Percentiles rank a stretch among this genome's conserved stretches.
phyloP scores from a whole-genome alignment of 1,139 yeast species.

The Blastobotrys serpentis region DNA sequence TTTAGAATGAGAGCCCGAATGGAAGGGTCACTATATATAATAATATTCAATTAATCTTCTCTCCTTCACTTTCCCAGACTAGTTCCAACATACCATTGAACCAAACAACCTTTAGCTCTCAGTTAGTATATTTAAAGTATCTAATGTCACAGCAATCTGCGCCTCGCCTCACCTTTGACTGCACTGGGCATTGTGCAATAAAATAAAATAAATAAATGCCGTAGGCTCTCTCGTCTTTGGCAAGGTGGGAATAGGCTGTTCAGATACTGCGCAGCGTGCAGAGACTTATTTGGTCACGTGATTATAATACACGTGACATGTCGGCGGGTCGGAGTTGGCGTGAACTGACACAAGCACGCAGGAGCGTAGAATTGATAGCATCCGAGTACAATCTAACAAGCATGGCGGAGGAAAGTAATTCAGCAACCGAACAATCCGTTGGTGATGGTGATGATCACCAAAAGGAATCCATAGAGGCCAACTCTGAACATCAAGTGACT shows the following conservation, averaged over 20 bases:
- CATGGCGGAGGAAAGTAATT: neutral
- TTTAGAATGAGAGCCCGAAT: constrained; percentile 81
- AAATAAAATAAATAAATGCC: too few relatives aligned
- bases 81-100: constrained; percentile 34
- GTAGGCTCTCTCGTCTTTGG: too few relatives aligned
- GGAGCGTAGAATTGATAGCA: too few relatives aligned
- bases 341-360: constrained; percentile 9
- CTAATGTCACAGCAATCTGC: too few relatives aligned
- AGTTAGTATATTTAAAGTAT: neutral
- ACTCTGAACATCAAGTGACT: neutral
- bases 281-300: too few relatives aligned
- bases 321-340: neutral
- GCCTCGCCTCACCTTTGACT: constrained; percentile 31
- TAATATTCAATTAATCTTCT: too few relatives aligned
- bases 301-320: constrained; percentile 2
- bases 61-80: too few relatives aligned
- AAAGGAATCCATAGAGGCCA: neutral
- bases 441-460: neutral
- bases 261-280: neutral
- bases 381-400: neutral
- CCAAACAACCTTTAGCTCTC: constrained; percentile 29
- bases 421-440: neutral
- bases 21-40: constrained; percentile 74
- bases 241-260: too few relatives aligned
- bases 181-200: constrained; percentile 36